Evolutionary conservation across 2,329 filamentous ascomycete genomes (phyloP), one percentile per base, ranked within the genome.

Genomic region (Colletotrichum lindemuthianum): DNA sequence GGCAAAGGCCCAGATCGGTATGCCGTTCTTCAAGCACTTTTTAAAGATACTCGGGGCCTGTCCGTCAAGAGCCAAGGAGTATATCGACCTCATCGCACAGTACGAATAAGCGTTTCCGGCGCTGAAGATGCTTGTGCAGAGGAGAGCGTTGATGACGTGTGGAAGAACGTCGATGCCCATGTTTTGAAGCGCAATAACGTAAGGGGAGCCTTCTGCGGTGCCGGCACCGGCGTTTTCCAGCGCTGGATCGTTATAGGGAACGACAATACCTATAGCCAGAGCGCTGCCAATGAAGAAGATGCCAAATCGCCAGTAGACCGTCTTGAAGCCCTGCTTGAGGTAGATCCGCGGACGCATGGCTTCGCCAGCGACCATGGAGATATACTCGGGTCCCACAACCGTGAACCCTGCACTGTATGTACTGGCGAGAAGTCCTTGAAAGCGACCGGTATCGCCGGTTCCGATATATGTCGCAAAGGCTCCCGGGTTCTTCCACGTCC

Each of bases 251-350:
- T 91, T 85, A 73, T 88, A 89, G 4, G 90, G 82, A 53, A 92
- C 82, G 49, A 91, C 75, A 55, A 92, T 88, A 34, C 88, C 89
- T 24, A 91, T 84, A 32, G 82, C 84, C 2, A 93, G 79, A 3
- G 89, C 87, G 8, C 90, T 90, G 6, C 90, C 82, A 33, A 92
- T 83, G 76, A 92, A 93, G 78, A 93, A 92, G 10, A 87, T 76
- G 3, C 86, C 89, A 55, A 93, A 84, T 48, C 91, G 88, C 73
- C 88, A 90, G 76, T 92, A 92, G 6, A 92, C 88, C 1, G 88
- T 89, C 71, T 91, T 92, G 78, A 87, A 92, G 1, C 90, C 90
- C 52, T 83, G 84, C 41, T 90, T 90, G 75, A 93, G 84, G 51
- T 86, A 85, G 11, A 77, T 78, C 7, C 88, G 84, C 0, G 90